phyloP scores from a whole-genome alignment of 2,329 filamentous ascomycete genomes.

The Neofusicoccum parvum region DNA sequence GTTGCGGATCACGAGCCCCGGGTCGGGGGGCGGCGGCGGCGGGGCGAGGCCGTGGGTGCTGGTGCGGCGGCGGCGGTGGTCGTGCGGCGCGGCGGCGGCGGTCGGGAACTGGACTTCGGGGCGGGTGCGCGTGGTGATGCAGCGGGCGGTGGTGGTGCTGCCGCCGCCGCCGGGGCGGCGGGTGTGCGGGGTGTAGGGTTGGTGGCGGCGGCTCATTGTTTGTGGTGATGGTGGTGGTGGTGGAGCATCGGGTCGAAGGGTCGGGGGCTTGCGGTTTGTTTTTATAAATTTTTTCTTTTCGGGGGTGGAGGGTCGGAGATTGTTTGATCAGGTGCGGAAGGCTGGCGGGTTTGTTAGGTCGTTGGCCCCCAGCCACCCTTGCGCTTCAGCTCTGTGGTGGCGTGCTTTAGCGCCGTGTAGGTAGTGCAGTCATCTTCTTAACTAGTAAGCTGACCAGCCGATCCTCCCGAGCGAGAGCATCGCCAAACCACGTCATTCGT shows the following conservation, averaged over 20 bases:
- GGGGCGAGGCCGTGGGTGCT: too few species aligned
- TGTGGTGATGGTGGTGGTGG: too few species aligned
- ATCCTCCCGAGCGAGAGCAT: background rate
- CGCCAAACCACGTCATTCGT: background rate
- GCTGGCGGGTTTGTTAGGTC: too few species aligned
- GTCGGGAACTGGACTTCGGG: background rate
- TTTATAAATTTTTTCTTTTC: background rate
- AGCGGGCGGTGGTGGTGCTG: background rate
- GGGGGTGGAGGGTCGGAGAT: background rate
- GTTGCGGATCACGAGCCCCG: too few species aligned
- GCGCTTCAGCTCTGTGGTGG: background rate
- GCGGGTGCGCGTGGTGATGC: constrained; percentile 2
- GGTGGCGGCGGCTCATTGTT: background rate
- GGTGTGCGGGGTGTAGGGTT: background rate
- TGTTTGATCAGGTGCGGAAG: background rate
- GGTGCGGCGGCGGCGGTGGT: background rate
- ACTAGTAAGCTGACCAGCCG: background rate
- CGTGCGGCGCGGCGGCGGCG: background rate
- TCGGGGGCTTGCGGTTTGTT: background rate
- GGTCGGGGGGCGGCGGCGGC: too few species aligned
- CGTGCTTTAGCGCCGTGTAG: constrained; percentile 2
- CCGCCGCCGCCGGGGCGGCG: background rate
- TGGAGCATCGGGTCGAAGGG: background rate
- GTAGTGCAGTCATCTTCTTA: background rate
- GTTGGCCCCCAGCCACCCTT: background rate